Base-by-base conservation (phyloP, 2,329 filamentous ascomycete genomes). In the Monosporascus sp. region DNA sequence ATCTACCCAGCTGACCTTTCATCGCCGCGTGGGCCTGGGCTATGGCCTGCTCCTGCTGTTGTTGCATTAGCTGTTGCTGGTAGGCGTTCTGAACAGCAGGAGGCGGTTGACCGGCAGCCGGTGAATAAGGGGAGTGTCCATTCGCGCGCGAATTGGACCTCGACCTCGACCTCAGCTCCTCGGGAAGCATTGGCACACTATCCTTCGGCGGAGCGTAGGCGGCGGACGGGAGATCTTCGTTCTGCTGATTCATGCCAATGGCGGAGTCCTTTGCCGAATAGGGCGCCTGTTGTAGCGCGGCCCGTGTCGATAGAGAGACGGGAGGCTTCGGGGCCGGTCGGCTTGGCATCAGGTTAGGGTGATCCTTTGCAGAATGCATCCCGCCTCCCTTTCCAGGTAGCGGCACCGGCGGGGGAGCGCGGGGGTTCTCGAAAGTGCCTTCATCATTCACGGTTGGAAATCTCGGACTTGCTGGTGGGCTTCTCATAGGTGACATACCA, bases 341-440 rank as follows among this genome's bases (percentile, higher is more conserved):
- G 65, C 84, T 88, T 49, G 94, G 92, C 66, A 96, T 79, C 64
- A 91, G 75, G 57, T 81, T 80, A 56, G 79, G 68, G 53, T 66
- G 64, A 58, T 84, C 81, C 67, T 81, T 81, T 52, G 72, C 68
- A 43, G 75, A 73, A 46, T 67, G 61, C 49, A 64, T 52, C 35
- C 74, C 68, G 45, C 71, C 74, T 54, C 71, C 73, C 54, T 78
- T 73, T 48, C 76, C 77, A 46, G 72, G 70, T 66, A 81, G 69
- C 54, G 93, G 92, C 56, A 97, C 89, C 11, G 93, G 94, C 58
- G 94, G 94, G 40, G 94, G 89, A 18, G 93, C 89, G 66, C 94
- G 84, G 48, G 94, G 94, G 68, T 99, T 97, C 74, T 97, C 94
- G 72, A 97, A 99, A 76, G 91, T 97, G 68, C 90, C 89, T 79